These are phyloP conservation scores for Lathyrus aphaca DNA, from an alignment of 306 rosid species.

Conservation along the genomic window DNA sequence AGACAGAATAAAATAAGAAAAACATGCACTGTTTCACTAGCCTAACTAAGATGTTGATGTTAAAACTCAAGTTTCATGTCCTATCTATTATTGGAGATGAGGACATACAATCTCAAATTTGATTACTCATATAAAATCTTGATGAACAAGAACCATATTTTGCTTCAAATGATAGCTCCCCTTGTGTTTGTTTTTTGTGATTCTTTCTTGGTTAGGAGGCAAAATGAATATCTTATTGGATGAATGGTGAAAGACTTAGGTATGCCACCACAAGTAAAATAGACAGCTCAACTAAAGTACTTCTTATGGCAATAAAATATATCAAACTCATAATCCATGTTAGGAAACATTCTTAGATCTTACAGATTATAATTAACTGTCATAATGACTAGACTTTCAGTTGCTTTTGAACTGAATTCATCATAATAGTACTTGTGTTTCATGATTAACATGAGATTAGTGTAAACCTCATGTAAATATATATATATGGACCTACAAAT, in stretches of 20 bases:
- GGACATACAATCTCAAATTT: slow-evolving; percentile 51
- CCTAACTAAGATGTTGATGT: slow-evolving; percentile 46
- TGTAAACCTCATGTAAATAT: slow-evolving; percentile 68
- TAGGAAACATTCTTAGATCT: slow-evolving; percentile 41
- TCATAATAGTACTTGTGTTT: slow-evolving; percentile 50
- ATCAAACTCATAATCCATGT: slow-evolving; percentile 30
- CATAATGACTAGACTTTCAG: slow-evolving; percentile 62
- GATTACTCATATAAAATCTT: slow-evolving; percentile 47
- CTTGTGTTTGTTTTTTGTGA: slow-evolving; percentile 42
- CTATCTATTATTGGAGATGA: slow-evolving; percentile 13
- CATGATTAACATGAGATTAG: slow-evolving; percentile 65
- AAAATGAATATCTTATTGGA: slow-evolving; percentile 54
- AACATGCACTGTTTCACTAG: slow-evolving; percentile 20
- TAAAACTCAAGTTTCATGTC: slow-evolving; percentile 34
- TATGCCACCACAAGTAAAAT: slow-evolving; percentile 63
- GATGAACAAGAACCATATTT: slow-evolving; percentile 42
- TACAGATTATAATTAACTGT: slow-evolving; percentile 46
- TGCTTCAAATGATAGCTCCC: slow-evolving; percentile 56
- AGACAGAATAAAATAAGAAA: slow-evolving; percentile 34
- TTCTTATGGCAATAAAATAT: slow-evolving; percentile 41
- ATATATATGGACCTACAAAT: slow-evolving; percentile 59
- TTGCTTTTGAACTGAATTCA: slow-evolving; percentile 57
- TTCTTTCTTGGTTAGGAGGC: slow-evolving; percentile 70
- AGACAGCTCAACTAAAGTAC: slow-evolving; percentile 70
- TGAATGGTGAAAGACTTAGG: slow-evolving; percentile 66